These are phyloP conservation scores for Populus davidiana DNA, from an alignment of 345 rosid species.

Conservation along the genomic window DNA sequence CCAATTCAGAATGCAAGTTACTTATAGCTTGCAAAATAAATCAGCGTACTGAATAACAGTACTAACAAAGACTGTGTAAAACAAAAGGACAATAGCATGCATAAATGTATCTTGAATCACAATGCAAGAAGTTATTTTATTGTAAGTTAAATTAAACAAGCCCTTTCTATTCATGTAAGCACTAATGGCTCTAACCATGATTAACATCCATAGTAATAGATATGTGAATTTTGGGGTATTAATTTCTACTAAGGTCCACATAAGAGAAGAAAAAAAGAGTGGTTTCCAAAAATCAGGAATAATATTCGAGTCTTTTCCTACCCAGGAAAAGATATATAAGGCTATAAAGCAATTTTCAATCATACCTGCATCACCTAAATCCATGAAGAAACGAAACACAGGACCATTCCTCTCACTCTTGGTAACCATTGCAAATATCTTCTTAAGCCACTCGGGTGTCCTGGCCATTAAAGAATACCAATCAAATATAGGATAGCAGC, in stretches of 20 bases:
- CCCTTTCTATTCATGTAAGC: neutral
- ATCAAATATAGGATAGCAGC: neutral
- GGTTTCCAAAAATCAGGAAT: neutral
- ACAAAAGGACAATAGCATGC: neutral
- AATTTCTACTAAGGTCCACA: neutral
- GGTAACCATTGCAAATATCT: slow-evolving; percentile 65
- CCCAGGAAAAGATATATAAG: neutral
- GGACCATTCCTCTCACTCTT: slow-evolving; percentile 89
- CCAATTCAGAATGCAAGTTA: slow-evolving; percentile 10
- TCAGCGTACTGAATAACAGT: neutral
- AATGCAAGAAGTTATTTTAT: neutral
- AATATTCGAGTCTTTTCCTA: neutral
- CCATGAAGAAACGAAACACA: slow-evolving; percentile 89
- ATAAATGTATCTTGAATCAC: neutral
- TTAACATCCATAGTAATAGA: neutral
- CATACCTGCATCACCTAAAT: slow-evolving; percentile 93
- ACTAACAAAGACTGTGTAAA: neutral
- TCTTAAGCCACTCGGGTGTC: slow-evolving; percentile 93
- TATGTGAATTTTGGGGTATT: neutral
- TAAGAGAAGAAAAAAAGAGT: neutral
- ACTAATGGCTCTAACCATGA: neutral
- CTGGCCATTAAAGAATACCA: slow-evolving; percentile 34
- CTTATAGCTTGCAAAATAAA: neutral
- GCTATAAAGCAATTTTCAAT: neutral
- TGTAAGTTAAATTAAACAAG: neutral